phyloP scores from a whole-genome alignment of 306 rosid genomes.

The Malus domestica region ASM211411v1 NC_041793.1:24491001-24491500 shows the following conservation, averaged over 20 bases:
- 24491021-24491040: no score
- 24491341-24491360: no score
- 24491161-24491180: background rate
- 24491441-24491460: background rate
- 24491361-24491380: no score
- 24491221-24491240: background rate
- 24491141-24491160: background rate
- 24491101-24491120: no score
- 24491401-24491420: background rate
- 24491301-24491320: no score
- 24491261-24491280: background rate
- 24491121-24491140: background rate
- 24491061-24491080: no score
- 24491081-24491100: no score
- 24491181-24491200: background rate
- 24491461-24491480: background rate
- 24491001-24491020: no score
- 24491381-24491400: background rate
- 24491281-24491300: no score
- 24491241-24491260: background rate
- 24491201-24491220: background rate
- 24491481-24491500: background rate
- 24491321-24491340: no score
- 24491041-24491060: background rate
- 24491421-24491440: background rate